A percentile compares a stretch with the other conserved stretches of the same genome.
phyloP scores from a whole-genome alignment of 2,329 filamentous ascomycete species.

The Rasamsonia emersonii region DNA sequence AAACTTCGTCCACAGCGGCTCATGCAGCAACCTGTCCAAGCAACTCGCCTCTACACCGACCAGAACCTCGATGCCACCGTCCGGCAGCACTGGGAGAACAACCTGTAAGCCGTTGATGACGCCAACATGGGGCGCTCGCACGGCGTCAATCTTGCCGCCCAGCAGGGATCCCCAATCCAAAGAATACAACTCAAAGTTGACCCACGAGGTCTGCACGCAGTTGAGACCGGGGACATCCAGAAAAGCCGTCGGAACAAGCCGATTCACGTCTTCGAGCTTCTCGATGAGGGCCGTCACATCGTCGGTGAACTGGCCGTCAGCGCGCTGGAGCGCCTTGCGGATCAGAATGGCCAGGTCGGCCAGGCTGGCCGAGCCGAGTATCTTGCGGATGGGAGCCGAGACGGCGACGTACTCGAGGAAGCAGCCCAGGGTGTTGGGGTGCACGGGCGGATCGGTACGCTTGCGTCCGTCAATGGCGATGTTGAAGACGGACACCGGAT shows the following conservation, averaged over 20 bases:
- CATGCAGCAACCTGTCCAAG: conserved; percentile 19
- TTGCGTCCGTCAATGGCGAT: conserved; percentile 31
- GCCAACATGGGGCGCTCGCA: conserved; percentile 24
- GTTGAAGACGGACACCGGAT: conserved; percentile 28
- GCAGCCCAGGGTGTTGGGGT: conserved; percentile 30
- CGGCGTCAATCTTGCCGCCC: conserved; percentile 19
- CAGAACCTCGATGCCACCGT: conserved; percentile 26
- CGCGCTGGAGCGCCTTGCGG: conserved; percentile 23
- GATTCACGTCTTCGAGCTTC: conserved; percentile 22
- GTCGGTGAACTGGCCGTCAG: conserved; percentile 22
- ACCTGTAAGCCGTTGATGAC: conserved; percentile 26
- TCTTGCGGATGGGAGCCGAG: conserved; percentile 14
- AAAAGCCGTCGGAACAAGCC: conserved; percentile 25
- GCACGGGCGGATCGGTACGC: conserved; percentile 26
- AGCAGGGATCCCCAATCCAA: conserved; percentile 26
- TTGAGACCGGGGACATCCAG: conserved; percentile 28
- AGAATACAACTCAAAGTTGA: conserved; percentile 24
- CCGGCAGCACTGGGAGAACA: conserved; percentile 22
- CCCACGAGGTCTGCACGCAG: conserved; percentile 27
- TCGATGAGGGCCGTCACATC: conserved; percentile 23
- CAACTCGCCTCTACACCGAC: conserved; percentile 24
- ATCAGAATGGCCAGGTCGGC: conserved; percentile 27
- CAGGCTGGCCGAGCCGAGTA: conserved; percentile 20
- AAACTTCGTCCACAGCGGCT: conserved; percentile 23
- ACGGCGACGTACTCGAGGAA: conserved; percentile 31